Evolutionary conservation across 371 early-diverging fungal species (phyloP), one percentile per base, ranked within the genome.

Genomic region (Lichtheimia ornata): DNA sequence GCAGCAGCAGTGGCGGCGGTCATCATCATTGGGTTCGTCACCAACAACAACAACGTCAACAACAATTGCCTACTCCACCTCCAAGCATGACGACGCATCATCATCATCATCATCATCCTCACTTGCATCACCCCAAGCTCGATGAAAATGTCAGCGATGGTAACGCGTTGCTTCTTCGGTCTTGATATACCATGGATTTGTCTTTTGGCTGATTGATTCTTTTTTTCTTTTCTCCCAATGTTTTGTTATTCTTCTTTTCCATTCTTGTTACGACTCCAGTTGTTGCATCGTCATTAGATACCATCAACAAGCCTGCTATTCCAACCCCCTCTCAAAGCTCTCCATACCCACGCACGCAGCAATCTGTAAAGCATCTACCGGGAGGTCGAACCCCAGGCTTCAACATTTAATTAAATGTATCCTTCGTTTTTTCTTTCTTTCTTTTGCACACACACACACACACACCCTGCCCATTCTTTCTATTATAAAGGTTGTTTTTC

Each of bases 331-430:
- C 50, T 43, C 47, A 58, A 50, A 58, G 59, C 45, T 58, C 30
- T 41, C 59, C 59, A 50, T 58, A 42, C 51, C 59, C 59, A 42
- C 43, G 59, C 51, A 58, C 59, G 35, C 45, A 49, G 13, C 28
- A 25, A 49, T 40, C 50, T 30, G 43, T 42, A 58, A 45, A 45
- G 27, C 59, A 47, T 40, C 59, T 35, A 12, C 51, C n/a, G 14
- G 50, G 59, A 17, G 25, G 45, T 49, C 59, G 59, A 18, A 42
- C 59, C 30, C 59, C 59, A 40, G 59, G 59, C 18, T 58, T 58
- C 40, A 58, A 58, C 59, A 58, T 58, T 50, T 58, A 58, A 58
- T 44, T 41, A 53, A 53, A 53, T 47, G 47, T 18, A 47, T 47
- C 47, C n/a, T 47, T 18, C 15, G 15, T 45, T 18, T 12, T 45